Conservation (phyloP, 2,329 filamentous ascomycete genomes). For the Davidsoniella virescens region DNA sequence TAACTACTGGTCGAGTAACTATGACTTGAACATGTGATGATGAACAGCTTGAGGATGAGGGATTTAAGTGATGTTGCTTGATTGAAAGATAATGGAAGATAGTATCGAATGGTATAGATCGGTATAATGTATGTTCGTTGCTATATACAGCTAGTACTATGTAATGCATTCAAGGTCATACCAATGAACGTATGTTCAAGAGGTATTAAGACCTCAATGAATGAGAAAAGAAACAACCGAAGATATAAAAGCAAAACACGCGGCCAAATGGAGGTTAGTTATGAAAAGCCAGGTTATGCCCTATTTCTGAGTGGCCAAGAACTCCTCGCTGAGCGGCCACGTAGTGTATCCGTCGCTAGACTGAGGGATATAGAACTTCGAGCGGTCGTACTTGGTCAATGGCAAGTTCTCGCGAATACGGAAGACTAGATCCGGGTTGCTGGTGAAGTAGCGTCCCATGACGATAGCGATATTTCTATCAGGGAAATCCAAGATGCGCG, state of each 20-base stretch:
- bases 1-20: no score
- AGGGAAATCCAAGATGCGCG: conserved; percentile 16
- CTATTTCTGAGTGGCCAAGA: not conserved
- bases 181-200: no score
- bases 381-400: conserved; percentile 18
- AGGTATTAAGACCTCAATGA: no score
- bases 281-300: not conserved
- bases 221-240: not conserved
- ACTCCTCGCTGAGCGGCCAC: conserved; percentile 5
- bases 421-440: conserved; percentile 22
- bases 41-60: no score
- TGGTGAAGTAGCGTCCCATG: conserved; percentile 22
- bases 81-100: no score
- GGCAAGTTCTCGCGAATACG: conserved; percentile 17
- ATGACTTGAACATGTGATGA: no score
- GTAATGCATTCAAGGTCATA: no score
- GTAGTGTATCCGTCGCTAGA: conserved; percentile 10
- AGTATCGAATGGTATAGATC: no score
- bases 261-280: no score
- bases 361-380: conserved; percentile 18
- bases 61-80: no score
- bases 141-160: no score
- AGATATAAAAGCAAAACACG: not conserved
- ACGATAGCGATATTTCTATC: conserved; percentile 18
- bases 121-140: no score